phyloP scores from a whole-genome alignment of 208 protist species.

The Herpetomonas muscarum region DNA sequence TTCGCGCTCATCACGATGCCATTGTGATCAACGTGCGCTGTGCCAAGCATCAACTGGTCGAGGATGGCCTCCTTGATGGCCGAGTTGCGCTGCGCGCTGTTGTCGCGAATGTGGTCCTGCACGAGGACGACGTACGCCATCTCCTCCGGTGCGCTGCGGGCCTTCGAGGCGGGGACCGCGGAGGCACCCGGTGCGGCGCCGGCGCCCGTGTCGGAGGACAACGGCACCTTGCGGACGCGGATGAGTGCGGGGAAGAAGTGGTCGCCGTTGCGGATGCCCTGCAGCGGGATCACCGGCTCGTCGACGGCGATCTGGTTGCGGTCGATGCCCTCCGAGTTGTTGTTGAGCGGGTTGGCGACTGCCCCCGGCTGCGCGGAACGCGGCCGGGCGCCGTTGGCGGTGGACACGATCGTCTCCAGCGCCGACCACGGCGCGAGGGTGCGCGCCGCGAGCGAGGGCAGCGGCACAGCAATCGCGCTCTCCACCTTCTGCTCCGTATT shows the following conservation, averaged over 20 bases:
- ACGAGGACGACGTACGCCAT: background rate
- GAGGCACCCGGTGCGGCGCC: background rate
- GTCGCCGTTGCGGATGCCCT: background rate
- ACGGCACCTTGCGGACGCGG: background rate
- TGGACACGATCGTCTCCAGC: no score
- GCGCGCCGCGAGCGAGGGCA: no score
- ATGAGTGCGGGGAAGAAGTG: background rate
- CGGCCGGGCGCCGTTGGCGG: no score
- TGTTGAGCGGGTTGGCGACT: no score
- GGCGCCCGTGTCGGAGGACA: background rate
- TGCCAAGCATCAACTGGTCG: background rate
- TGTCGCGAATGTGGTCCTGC: background rate
- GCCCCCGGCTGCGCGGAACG: no score
- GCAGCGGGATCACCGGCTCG: background rate
- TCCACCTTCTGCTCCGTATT: no score
- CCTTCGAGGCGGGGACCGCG: background rate
- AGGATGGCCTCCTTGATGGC: background rate
- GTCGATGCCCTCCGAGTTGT: no score
- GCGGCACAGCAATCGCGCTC: no score
- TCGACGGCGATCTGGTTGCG: no score
- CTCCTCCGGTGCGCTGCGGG: background rate
- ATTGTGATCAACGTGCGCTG: slow-evolving; percentile 14
- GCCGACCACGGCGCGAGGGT: no score
- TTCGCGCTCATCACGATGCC: slow-evolving; percentile 25
- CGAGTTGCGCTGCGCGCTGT: background rate